A percentile compares a stretch with the other conserved stretches of the same genome.
Conservation (phyloP, 2,329 filamentous ascomycete species). For the Pyrenochaeta sp. region DNA sequence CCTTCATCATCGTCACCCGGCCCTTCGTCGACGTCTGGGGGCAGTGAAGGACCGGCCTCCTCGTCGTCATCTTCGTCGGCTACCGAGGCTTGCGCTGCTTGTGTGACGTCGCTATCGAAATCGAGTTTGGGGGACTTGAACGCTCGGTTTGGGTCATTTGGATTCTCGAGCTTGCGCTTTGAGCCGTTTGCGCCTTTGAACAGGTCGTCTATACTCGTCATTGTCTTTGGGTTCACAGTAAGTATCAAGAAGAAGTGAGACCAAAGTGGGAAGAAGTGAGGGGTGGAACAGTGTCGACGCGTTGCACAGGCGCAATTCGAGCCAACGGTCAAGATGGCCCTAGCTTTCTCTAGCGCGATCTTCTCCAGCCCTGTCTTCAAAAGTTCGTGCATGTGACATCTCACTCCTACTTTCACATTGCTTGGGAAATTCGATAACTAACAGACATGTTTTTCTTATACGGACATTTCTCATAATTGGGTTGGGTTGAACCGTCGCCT, state of each 20-base stretch:
- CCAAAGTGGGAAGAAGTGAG: background rate
- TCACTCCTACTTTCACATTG: no score
- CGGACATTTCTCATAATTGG: no score
- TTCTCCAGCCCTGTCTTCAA: no score
- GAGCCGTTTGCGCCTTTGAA: slow-evolving; percentile 65
- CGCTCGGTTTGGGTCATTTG: slow-evolving; percentile 62
- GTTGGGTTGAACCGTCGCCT: no score
- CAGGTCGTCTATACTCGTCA: slow-evolving; percentile 69
- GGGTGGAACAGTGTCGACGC: slow-evolving; percentile 2
- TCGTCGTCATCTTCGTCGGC: slow-evolving; percentile 56
- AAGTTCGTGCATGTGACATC: no score
- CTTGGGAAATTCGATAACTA: no score
- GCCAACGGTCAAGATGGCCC: slow-evolving; percentile 1
- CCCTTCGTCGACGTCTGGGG: slow-evolving; percentile 63
- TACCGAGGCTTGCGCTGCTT: slow-evolving; percentile 55
- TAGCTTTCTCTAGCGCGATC: slow-evolving; percentile 8
- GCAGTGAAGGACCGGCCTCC: slow-evolving; percentile 62
- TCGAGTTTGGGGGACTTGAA: slow-evolving; percentile 68
- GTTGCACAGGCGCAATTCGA: background rate
- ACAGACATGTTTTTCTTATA: no score
- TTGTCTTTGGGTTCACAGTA: slow-evolving; percentile 30
- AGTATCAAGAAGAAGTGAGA: background rate
- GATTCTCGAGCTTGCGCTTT: slow-evolving; percentile 68
- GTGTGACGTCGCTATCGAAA: slow-evolving; percentile 58
- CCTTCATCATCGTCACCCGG: slow-evolving; percentile 79